Conservation (phyloP, 2,329 filamentous ascomycete species). For the Phaeosphaeriaceae sp. region DNA sequence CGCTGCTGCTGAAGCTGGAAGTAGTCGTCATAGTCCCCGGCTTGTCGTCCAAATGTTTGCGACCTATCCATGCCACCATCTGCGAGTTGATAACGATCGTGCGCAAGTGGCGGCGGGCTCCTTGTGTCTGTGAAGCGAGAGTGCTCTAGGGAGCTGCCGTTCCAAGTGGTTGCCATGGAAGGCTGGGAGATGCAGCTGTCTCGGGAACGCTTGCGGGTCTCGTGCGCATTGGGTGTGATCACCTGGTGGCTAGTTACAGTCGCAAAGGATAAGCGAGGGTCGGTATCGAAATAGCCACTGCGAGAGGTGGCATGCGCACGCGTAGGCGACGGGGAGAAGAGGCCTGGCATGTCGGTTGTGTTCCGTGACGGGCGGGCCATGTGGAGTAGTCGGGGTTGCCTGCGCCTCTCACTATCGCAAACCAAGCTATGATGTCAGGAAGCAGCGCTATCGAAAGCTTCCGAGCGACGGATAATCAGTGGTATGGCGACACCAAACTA, state of each 20-base stretch:
- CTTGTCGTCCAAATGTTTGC: constrained; percentile 45
- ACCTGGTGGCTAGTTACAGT: constrained; percentile 39
- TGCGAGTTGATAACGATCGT: constrained; percentile 60
- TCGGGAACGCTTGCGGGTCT: constrained; percentile 42
- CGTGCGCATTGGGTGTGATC: constrained; percentile 37
- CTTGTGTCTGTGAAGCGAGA: constrained; percentile 33
- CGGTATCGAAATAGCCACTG: constrained; percentile 28
- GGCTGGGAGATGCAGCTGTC: constrained; percentile 21
- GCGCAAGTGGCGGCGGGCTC: constrained; percentile 57
- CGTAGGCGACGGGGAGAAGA: constrained; percentile 29
- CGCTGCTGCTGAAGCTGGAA: constrained; percentile 48
- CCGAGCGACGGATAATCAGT: constrained; percentile 2
- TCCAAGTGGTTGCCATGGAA: constrained; percentile 27
- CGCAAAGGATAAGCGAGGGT: constrained; percentile 30
- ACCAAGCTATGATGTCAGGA: constrained; percentile 20
- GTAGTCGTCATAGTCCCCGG: constrained; percentile 53
- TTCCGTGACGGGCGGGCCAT: constrained; percentile 29
- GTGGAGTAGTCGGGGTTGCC: constrained; percentile 27
- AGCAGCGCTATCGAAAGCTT: constrained; percentile 7
- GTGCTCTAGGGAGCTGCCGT: constrained; percentile 19
- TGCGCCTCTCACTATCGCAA: constrained; percentile 18
- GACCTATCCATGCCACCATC: constrained; percentile 59
- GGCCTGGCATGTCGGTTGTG: constrained; percentile 37
- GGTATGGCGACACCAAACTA: constrained; percentile 4
- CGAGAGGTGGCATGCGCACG: constrained; percentile 22